Evolutionary conservation across 139 green algal genomes (phyloP), one percentile per base, ranked within the genome.

Genomic region (Eudorina sp.): DNA sequence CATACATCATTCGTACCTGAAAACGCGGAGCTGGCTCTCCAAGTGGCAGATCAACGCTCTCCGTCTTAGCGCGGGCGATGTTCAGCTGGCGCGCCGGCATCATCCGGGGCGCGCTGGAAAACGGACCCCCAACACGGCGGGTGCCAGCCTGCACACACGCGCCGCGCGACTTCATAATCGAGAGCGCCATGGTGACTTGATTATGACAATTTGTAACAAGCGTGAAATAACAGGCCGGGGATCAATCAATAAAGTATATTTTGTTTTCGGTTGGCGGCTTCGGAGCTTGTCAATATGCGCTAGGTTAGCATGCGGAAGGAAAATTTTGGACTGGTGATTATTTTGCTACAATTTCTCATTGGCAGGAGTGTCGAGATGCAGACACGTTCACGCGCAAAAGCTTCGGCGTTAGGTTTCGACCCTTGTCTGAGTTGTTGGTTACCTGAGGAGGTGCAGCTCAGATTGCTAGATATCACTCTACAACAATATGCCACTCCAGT

Each of bases 1-100:
- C n/a, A n/a, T n/a, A n/a, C n/a, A n/a, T n/a, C n/a, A n/a, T n/a
- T n/a, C n/a, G n/a, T n/a, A 86, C 80, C 80, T 86, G 60, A 36
- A 86, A 86, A 43, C 38, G 27, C 25, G 80, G 80, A 18, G 80
- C 80, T 9, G 80, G 62, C 43, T 48, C 45, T 9, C 80, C 80
- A 9, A 77, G 4, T 1, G 80, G 60, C n/a, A 86, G 62, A 40
- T 86, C 80, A n/a, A 77, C 43, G n/a, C 29, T 53, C 45, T 86
- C 80, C 5, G 80, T 86, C 25, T 75, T 86, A 0, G 80, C 80
- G 9, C 43, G 62, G 1, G 45, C 62, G 5, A 86, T 31, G 64
- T 58, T 43, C 43, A 53, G 8, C 19, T 38, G 53, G 36, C 69
- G 69, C 4, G 40, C 38, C 8, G 69, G 40, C 18, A 38, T 6